Conservation (phyloP, 1,284 basidiomycete species). For the Mycena sp. region DNA sequence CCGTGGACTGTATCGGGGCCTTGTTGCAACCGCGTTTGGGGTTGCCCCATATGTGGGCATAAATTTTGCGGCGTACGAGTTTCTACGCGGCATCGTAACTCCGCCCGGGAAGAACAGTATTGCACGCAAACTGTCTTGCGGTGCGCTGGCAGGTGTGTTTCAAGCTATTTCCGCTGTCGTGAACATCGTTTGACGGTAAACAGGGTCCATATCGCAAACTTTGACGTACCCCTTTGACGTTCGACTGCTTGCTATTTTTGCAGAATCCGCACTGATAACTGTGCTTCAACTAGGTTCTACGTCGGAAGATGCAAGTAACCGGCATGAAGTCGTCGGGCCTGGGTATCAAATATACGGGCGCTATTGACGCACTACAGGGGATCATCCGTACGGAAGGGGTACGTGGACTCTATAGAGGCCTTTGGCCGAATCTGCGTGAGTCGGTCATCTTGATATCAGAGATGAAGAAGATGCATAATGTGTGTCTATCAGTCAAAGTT, state of each 20-base stretch:
- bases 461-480: constrained; percentile 33
- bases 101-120: constrained; percentile 79
- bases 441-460: constrained; percentile 25
- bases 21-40: constrained; percentile 89
- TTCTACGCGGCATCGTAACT: constrained; percentile 76
- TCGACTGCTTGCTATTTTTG: too few species aligned
- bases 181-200: constrained; percentile 25
- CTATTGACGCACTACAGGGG: constrained; percentile 77
- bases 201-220: constrained; percentile 89
- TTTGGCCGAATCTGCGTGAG: constrained; percentile 93
- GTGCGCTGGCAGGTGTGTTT: constrained; percentile 79
- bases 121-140: constrained; percentile 76
- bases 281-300: constrained; percentile 57
- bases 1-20: constrained; percentile 87
- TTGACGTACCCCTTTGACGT: constrained; percentile 96
- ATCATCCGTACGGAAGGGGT: constrained; percentile 84
- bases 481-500: constrained; percentile 75
- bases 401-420: constrained; percentile 83
- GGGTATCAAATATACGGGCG: constrained; percentile 80
- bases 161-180: constrained; percentile 22
- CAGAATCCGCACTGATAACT: too few species aligned
- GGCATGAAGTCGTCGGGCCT: constrained; percentile 80
- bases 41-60: constrained; percentile 94
- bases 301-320: constrained; percentile 95
- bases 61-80: constrained; percentile 86